Base-by-base conservation (phyloP, 257 asterid species). In the Salvia rosmarinus region DNA sequence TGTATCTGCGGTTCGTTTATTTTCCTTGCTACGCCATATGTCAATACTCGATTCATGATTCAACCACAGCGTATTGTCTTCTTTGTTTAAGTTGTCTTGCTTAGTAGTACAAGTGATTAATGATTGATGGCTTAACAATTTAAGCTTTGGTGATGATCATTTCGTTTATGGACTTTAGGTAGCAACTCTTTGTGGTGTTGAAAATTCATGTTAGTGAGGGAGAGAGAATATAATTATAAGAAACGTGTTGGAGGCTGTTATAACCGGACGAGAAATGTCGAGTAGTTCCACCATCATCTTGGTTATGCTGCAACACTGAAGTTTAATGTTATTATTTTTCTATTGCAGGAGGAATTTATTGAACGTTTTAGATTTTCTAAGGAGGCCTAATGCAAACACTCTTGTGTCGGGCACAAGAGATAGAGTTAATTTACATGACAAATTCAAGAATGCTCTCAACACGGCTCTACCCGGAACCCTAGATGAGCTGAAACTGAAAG, bases 401-500 rank as follows among this genome's bases (percentile, higher is more conserved):
- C 88, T 94, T 2, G 99, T 94, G 25, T 94, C 99, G 17, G 97
- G 99, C 21, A 94, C 99, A 42, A 89, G 84, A 65, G 98, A 94
- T 64, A 78, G 98, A 55, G 95, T 82, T 71, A 91, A 82, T 79
- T 77, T 91, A 78, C 84, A 94, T 12, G 89, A 91, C 62, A 94
- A 88, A 52, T 89, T 94, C 25, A 77, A 84, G 95, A 88, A 80
- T 32, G 96, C 95, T 35, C 82, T 94, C 6, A 86, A 80, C 74
- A 69, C 73, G 19, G 62, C 84, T 57, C 79, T 86, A n/a, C 97
- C 99, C 0, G 96, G 98, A 69, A 81, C 89, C 47, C 50, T 94
- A 42, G 90, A 83, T 56, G 81, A 82, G 71, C 51, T 88, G 88
- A 67, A 30, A 19, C 49, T 50, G 63, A 80, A 84, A 81, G 95